phyloP scores from a whole-genome alignment of 345 rosid genomes.

The Xanthoceras sorbifolium region DNA sequence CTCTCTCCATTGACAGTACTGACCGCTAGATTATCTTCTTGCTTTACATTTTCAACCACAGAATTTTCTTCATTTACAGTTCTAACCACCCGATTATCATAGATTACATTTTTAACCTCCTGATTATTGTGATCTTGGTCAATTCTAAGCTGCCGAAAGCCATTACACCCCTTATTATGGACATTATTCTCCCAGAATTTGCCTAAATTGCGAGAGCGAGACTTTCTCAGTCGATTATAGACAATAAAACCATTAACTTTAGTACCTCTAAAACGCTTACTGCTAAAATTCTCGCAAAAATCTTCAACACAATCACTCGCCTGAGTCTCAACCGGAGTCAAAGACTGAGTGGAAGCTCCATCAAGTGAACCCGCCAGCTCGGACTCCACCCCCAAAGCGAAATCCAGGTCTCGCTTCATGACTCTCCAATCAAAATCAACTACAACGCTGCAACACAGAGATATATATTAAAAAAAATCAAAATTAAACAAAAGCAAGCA shows the following conservation, averaged over 20 bases:
- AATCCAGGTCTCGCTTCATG: slow-evolving; percentile 64
- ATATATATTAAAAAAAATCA: not conserved
- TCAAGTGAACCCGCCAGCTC: slow-evolving; percentile 34
- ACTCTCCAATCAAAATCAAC: slow-evolving; percentile 37
- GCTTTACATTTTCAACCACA: slow-evolving; percentile 15
- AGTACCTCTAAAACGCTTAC: slow-evolving; percentile 60
- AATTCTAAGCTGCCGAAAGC: slow-evolving; percentile 25
- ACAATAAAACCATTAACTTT: slow-evolving; percentile 74
- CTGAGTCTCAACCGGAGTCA: slow-evolving; percentile 33
- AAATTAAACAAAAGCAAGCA: not conserved
- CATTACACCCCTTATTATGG: slow-evolving; percentile 18
- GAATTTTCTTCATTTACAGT: slow-evolving; percentile 18
- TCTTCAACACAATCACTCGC: slow-evolving; percentile 33
- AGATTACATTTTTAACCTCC: slow-evolving; percentile 10
- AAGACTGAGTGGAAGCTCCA: slow-evolving; percentile 30
- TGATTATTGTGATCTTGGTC: slow-evolving; percentile 12
- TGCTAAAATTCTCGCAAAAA: slow-evolving; percentile 38
- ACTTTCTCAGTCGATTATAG: slow-evolving; percentile 62
- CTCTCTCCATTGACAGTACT: slow-evolving; percentile 17
- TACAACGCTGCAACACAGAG: slow-evolving; percentile 13
- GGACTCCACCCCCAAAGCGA: slow-evolving; percentile 31
- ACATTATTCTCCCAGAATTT: slow-evolving; percentile 23
- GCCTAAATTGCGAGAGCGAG: slow-evolving; percentile 27
- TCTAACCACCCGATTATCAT: slow-evolving; percentile 14
- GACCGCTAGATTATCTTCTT: not conserved